These are phyloP conservation scores for Micromonas pusilla DNA, from an alignment of 139 green algal genomes.

Conservation along the genomic window DNA sequence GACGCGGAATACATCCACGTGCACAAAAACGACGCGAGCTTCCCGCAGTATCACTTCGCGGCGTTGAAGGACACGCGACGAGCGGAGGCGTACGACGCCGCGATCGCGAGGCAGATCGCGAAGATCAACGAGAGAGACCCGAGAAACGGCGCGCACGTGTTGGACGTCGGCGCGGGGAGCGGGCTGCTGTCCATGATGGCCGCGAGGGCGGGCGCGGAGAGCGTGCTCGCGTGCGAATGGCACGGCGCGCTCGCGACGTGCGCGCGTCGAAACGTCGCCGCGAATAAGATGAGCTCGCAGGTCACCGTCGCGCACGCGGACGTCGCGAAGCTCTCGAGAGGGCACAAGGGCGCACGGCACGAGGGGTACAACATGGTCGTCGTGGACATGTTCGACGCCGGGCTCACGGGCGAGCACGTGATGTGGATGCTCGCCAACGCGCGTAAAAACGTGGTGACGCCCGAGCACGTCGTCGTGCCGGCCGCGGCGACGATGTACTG, in stretches of 20 bases:
- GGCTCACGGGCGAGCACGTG: slow-evolving; percentile 53
- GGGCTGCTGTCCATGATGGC: slow-evolving; percentile 36
- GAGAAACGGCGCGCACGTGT: not conserved
- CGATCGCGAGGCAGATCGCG: slow-evolving; percentile 46
- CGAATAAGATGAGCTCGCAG: slow-evolving; percentile 21
- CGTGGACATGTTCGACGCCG: slow-evolving; percentile 39
- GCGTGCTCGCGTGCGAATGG: slow-evolving; percentile 28
- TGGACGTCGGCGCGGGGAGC: slow-evolving; percentile 42
- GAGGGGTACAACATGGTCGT: slow-evolving; percentile 62
- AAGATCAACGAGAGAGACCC: slow-evolving; percentile 23
- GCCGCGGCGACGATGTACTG: slow-evolving; percentile 56
- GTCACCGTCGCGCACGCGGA: slow-evolving; percentile 33
- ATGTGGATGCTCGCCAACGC: slow-evolving; percentile 50
- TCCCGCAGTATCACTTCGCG: slow-evolving; percentile 57
- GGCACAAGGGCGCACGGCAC: slow-evolving; percentile 42
- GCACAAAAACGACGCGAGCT: slow-evolving; percentile 47
- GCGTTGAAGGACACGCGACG: slow-evolving; percentile 44
- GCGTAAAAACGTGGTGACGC: slow-evolving; percentile 47
- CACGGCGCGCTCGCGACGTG: slow-evolving; percentile 17
- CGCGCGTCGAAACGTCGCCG: slow-evolving; percentile 26
- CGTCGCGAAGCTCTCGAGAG: slow-evolving; percentile 31
- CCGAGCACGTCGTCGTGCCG: slow-evolving; percentile 50
- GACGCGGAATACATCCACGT: slow-evolving; percentile 56
- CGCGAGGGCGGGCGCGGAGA: slow-evolving; percentile 28
- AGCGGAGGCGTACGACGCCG: slow-evolving; percentile 42